A percentile compares a stretch with the other conserved stretches of the same genome.
Conservation (phyloP, 2,329 filamentous ascomycete genomes). For the Colletotrichum agaves region DNA sequence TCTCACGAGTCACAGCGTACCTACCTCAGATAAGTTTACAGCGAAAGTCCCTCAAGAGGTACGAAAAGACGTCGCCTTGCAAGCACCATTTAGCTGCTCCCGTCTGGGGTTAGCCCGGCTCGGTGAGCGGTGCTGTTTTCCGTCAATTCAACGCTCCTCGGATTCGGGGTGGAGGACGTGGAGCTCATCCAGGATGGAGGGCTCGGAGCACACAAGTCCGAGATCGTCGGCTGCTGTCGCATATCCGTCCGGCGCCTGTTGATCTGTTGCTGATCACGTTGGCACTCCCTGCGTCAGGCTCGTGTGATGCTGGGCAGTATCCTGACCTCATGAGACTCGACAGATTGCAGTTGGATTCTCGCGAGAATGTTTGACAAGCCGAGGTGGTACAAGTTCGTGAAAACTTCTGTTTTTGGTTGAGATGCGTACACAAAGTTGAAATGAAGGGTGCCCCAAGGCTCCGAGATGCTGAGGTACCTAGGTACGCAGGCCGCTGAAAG, state of each 20-base stretch:
- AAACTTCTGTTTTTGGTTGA: too few species aligned
- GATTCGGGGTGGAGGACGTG: conserved; percentile 1
- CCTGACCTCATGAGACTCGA: too few species aligned
- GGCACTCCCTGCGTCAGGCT: conserved; percentile 10
- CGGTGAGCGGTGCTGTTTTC: neutral
- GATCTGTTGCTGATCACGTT: neutral
- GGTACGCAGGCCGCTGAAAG: neutral
- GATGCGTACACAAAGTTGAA: too few species aligned
- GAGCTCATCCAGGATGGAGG: neutral
- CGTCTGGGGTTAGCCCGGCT: neutral
- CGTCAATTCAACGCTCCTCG: neutral
- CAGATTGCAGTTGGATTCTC: too few species aligned
- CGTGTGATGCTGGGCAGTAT: conserved; percentile 13
- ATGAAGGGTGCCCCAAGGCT: too few species aligned
- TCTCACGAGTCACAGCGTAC: too few species aligned
- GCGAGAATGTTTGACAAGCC: too few species aligned
- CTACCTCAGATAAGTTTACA: too few species aligned
- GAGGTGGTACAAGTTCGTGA: neutral
- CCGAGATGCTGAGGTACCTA: too few species aligned
- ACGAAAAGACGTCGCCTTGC: neutral
- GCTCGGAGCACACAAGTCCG: conserved; percentile 26
- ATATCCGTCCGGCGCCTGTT: neutral
- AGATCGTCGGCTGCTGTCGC: conserved; percentile 8
- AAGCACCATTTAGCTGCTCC: neutral
- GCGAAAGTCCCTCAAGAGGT: too few species aligned